Evolutionary conservation across 495 filamentous ascomycete species (phyloP).

Genomic region (Penicillium odoratum): DNA sequence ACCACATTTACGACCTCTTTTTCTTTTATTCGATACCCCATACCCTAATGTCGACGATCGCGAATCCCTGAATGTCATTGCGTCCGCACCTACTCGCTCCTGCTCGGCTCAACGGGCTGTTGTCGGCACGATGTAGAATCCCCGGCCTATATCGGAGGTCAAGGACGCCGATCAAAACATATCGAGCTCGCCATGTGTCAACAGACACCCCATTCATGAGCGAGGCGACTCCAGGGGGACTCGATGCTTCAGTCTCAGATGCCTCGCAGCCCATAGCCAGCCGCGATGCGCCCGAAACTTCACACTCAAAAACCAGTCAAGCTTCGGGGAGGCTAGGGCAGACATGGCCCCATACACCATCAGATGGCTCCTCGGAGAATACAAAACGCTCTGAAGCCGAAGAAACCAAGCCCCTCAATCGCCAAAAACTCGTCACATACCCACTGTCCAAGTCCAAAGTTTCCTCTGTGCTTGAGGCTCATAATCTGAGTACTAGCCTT

Average conservation of each 20-base stretch:
- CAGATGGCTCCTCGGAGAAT: background rate
- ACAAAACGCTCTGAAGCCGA: background rate
- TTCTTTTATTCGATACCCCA: background rate
- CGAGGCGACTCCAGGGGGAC: background rate
- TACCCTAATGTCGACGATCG: constrained; percentile 24
- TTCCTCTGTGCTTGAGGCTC: constrained; percentile 8
- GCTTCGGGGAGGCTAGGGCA: background rate
- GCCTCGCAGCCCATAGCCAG: background rate
- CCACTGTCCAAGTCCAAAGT: constrained; percentile 11
- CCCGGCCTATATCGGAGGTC: constrained; percentile 25
- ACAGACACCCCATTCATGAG: constrained; percentile 7
- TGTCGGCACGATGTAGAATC: constrained; percentile 25
- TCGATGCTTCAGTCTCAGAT: background rate
- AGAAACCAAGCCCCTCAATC: background rate
- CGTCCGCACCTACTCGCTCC: constrained; percentile 33
- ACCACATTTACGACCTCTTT: background rate
- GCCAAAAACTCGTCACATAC: background rate
- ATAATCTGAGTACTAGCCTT: constrained; percentile 13
- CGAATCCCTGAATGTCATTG: constrained; percentile 43
- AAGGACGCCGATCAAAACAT: constrained; percentile 11
- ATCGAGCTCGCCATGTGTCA: constrained; percentile 19
- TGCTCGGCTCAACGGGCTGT: constrained; percentile 34
- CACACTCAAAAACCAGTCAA: background rate
- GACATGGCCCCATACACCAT: background rate
- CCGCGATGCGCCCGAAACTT: background rate